Percentiles rank a stretch among this genome's conserved stretches.
phyloP scores from a whole-genome alignment of 495 filamentous ascomycete genomes.

The Tuber umbilicatum region DNA sequence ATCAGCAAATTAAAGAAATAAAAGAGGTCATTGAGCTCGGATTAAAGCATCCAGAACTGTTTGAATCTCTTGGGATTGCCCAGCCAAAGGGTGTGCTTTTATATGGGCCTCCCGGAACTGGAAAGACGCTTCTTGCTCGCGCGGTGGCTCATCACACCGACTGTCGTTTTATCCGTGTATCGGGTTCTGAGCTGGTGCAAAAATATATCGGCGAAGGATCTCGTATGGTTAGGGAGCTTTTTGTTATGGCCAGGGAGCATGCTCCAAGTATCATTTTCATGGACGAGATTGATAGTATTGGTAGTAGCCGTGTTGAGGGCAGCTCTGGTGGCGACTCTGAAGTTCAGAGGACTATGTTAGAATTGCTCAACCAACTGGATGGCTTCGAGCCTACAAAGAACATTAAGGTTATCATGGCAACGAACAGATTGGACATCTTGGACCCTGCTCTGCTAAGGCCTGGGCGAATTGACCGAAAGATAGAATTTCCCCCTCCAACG shows the following conservation, averaged over 20 bases:
- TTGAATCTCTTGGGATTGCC: constrained; percentile 96
- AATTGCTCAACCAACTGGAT: constrained; percentile 95
- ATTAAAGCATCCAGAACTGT: constrained; percentile 95
- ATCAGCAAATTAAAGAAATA: constrained; percentile 99
- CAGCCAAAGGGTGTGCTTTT: constrained; percentile 96
- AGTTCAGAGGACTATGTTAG: constrained; percentile 98
- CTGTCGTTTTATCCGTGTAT: constrained; percentile 97
- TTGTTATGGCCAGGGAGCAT: constrained; percentile 98
- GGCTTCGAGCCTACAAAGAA: constrained; percentile 99
- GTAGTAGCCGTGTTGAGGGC: constrained; percentile 91
- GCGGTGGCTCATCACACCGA: constrained; percentile 97
- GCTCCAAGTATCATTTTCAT: constrained; percentile 99
- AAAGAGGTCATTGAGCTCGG: constrained; percentile 99
- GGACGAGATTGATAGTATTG: constrained; percentile 99
- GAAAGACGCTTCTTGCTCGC: constrained; percentile 91
- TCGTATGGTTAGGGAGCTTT: constrained; percentile 96
- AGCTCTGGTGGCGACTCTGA: constrained; percentile 96
- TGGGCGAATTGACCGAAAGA: constrained; percentile 96
- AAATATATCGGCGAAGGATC: constrained; percentile 99
- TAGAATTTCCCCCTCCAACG: constrained; percentile 96
- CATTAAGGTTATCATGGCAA: constrained; percentile 99
- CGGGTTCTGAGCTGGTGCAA: constrained; percentile 91
- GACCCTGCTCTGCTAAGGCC: constrained; percentile 91
- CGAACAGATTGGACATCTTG: constrained; percentile 93
- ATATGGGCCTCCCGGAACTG: constrained; percentile 93